A percentile compares a stretch with the other conserved stretches of the same genome.
These are phyloP conservation scores for Boechera retrofracta DNA, from an alignment of 345 rosid genomes.

Conservation along the genomic window DNA sequence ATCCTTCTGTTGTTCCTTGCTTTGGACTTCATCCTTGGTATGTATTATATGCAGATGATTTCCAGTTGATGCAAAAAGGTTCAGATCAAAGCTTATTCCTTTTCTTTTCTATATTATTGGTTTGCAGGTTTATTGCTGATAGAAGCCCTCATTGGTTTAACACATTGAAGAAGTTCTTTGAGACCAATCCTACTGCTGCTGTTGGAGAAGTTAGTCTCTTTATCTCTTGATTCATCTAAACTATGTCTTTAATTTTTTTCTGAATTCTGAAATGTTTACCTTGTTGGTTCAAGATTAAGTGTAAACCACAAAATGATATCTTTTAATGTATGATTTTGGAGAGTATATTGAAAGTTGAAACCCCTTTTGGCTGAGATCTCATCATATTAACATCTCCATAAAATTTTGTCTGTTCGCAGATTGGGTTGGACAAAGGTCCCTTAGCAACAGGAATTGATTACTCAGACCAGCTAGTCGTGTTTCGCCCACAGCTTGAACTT, in stretches of 20 bases:
- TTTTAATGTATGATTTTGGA: slow-evolving; percentile 49
- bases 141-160: slow-evolving; percentile 77
- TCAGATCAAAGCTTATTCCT: neutral
- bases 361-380: slow-evolving; percentile 43
- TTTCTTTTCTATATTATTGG: neutral
- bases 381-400: neutral
- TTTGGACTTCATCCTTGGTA: slow-evolving; percentile 95
- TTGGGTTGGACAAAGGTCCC: slow-evolving; percentile 89
- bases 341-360: slow-evolving; percentile 30
- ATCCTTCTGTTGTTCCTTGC: slow-evolving; percentile 79
- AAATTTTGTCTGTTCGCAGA: slow-evolving; percentile 47
- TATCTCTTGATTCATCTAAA: slow-evolving; percentile 4
- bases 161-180: slow-evolving; percentile 64
- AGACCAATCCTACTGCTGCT: slow-evolving; percentile 77
- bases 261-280: neutral
- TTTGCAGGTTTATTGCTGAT: slow-evolving; percentile 65
- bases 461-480: slow-evolving; percentile 66
- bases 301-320: slow-evolving; percentile 52
- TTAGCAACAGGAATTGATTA: slow-evolving; percentile 73
- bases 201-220: slow-evolving; percentile 72
- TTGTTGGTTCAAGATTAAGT: neutral
- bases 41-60: neutral
- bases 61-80: neutral
- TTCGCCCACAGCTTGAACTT: slow-evolving; percentile 76
- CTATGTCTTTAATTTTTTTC: neutral